Evolutionary conservation across 2,329 filamentous ascomycete species (phyloP).

Genomic region (Ilyonectria robusta): DNA sequence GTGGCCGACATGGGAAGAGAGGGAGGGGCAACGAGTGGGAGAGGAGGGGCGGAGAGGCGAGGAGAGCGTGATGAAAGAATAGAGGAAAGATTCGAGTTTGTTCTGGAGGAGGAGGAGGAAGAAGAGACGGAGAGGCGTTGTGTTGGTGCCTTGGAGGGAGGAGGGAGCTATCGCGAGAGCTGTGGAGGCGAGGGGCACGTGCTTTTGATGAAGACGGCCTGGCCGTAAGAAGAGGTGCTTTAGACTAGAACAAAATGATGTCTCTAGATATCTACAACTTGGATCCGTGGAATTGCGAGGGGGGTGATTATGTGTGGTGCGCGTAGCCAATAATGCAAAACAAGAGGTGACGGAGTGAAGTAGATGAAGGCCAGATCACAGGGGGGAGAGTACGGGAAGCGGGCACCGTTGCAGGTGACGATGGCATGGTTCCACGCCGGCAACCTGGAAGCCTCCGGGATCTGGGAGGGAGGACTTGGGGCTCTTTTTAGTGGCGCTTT

Average conservation of each 20-base stretch:
- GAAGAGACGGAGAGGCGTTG: background rate
- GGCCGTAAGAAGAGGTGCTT: constrained; percentile 1
- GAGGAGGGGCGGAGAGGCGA: constrained; percentile 13
- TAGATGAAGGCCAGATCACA: constrained; percentile 16
- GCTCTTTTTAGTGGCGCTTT: background rate
- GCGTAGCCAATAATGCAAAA: background rate
- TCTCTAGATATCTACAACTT: background rate
- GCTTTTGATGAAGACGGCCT: constrained; percentile 23
- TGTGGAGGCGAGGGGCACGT: constrained; percentile 26
- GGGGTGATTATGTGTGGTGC: constrained; percentile 10
- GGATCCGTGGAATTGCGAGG: background rate
- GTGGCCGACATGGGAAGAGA: constrained; percentile 67
- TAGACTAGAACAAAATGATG: constrained; percentile 18
- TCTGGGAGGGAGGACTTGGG: constrained; percentile 3
- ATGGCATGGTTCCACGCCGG: constrained; percentile 31
- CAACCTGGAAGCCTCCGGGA: background rate
- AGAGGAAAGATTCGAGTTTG: background rate
- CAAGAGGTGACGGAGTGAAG: constrained; percentile 4
- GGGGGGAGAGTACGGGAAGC: constrained; percentile 10
- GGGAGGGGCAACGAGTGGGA: constrained; percentile 21
- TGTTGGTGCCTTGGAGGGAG: constrained; percentile 6
- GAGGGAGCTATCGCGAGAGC: constrained; percentile 16
- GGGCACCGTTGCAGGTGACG: constrained; percentile 30
- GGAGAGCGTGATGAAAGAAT: background rate
- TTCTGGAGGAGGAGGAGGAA: constrained; percentile 1